These are phyloP conservation scores for Mortierella sp. DNA, from an alignment of 371 early-diverging fungal genomes.

Conservation along the genomic window DNA sequence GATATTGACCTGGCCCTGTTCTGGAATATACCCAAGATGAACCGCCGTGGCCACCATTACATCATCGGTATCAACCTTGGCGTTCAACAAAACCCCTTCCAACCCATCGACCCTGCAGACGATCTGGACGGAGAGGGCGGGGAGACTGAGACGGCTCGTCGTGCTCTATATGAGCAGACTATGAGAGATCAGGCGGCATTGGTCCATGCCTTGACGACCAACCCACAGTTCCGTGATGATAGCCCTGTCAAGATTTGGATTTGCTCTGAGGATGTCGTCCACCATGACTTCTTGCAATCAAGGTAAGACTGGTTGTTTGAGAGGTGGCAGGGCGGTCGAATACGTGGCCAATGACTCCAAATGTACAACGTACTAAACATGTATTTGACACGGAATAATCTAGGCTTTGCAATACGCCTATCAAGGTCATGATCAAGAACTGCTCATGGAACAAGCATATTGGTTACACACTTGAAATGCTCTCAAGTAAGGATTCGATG, in stretches of 20 bases:
- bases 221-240: conserved; percentile 71
- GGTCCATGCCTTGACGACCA: conserved; percentile 72
- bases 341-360: too few relatives aligned
- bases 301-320: conserved; percentile 57
- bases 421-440: conserved; percentile 67
- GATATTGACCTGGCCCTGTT: conserved; percentile 91
- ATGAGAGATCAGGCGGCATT: conserved; percentile 74
- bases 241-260: conserved; percentile 77
- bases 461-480: conserved; percentile 67
- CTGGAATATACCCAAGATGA: conserved; percentile 79
- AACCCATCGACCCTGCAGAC: conserved; percentile 54
- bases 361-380: background rate
- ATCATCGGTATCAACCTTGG: conserved; percentile 91
- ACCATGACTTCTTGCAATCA: conserved; percentile 65
- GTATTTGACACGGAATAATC: background rate
- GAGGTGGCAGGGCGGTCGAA: background rate
- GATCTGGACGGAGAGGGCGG: conserved; percentile 43
- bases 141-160: conserved; percentile 56
- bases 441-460: conserved; percentile 76
- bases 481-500: conserved; percentile 62
- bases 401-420: conserved; percentile 67
- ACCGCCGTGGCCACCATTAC: conserved; percentile 85
- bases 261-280: conserved; percentile 54
- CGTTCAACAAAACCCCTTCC: conserved; percentile 81
- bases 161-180: conserved; percentile 79